Conservation (phyloP, 2,329 filamentous ascomycete genomes). For the Aspergillus fructus region DNA sequence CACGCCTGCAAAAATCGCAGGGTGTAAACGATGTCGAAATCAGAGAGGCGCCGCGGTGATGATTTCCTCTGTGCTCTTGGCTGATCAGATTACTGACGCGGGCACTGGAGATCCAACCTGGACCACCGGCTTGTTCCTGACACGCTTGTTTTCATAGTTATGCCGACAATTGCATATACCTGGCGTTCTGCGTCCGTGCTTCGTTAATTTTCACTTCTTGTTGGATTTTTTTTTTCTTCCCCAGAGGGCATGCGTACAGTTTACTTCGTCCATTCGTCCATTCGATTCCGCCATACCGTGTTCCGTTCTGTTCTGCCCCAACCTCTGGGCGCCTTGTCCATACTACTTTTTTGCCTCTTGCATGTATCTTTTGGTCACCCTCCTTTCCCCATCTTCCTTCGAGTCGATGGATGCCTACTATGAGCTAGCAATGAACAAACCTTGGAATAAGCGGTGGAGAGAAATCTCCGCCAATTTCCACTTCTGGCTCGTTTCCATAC, state of each 20-base stretch:
- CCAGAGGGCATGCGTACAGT: background rate
- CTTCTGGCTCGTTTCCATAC: too few species aligned
- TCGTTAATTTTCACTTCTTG: background rate
- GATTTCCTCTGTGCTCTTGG: background rate
- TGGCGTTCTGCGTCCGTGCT: conserved; percentile 17
- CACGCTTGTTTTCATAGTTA: background rate
- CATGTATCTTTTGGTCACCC: conserved; percentile 1
- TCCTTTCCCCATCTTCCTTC: background rate
- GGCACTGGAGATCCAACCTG: background rate
- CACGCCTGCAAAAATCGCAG: conserved; percentile 25
- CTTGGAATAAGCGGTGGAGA: background rate
- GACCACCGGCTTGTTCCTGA: background rate
- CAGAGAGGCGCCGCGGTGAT: conserved; percentile 24
- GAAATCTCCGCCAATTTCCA: too few species aligned
- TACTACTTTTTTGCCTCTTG: conserved; percentile 8
- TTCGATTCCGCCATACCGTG: background rate
- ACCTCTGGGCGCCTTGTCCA: conserved; percentile 10
- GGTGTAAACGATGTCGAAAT: conserved; percentile 25
- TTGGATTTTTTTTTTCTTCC: background rate
- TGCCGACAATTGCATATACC: conserved; percentile 17
- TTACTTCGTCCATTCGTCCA: conserved; percentile 7
- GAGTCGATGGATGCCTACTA: conserved; percentile 1
- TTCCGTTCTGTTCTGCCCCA: background rate
- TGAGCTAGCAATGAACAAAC: background rate
- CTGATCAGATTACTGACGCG: background rate